Evolutionary conservation across 495 filamentous ascomycete species (phyloP).

Genomic region (Trichoderma erinaceum): DNA sequence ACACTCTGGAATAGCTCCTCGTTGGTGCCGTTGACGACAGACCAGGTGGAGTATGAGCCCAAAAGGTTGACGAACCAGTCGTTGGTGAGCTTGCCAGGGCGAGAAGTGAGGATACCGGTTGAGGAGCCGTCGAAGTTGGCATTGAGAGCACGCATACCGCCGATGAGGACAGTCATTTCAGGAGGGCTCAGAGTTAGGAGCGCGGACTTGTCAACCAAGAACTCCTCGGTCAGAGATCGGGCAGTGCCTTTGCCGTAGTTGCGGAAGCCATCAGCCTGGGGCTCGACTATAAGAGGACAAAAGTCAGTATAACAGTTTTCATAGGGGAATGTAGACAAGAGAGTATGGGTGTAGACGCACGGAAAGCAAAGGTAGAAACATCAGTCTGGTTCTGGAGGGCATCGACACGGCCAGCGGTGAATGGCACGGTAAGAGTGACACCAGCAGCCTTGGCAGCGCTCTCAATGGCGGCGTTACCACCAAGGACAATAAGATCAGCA

Average conservation of each 20-base stretch:
- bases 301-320: neutral
- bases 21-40: conserved; percentile 44
- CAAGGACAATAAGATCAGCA: conserved; percentile 69
- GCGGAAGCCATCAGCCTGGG: conserved; percentile 63
- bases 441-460: conserved; percentile 49
- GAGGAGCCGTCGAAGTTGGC: conserved; percentile 60
- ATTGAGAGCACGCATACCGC: conserved; percentile 59
- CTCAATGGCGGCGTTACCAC: conserved; percentile 61
- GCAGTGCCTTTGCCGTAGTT: conserved; percentile 57
- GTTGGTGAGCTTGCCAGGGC: conserved; percentile 60
- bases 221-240: conserved; percentile 56
- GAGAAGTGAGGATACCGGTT: conserved; percentile 57
- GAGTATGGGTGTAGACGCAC: neutral
- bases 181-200: conserved; percentile 61
- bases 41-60: conserved; percentile 58
- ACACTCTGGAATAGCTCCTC: conserved; percentile 52
- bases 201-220: conserved; percentile 61
- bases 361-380: conserved; percentile 51
- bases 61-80: conserved; percentile 73
- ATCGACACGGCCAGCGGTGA: conserved; percentile 42
- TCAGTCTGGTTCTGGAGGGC: conserved; percentile 60
- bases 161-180: conserved; percentile 61
- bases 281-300: conserved; percentile 38
- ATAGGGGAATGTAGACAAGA: neutral
- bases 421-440: conserved; percentile 35